Evolutionary conservation across 192 early-diverging fungal species (phyloP), one percentile per base, ranked within the genome.

Genomic region (Linnemannia elongata): DNA sequence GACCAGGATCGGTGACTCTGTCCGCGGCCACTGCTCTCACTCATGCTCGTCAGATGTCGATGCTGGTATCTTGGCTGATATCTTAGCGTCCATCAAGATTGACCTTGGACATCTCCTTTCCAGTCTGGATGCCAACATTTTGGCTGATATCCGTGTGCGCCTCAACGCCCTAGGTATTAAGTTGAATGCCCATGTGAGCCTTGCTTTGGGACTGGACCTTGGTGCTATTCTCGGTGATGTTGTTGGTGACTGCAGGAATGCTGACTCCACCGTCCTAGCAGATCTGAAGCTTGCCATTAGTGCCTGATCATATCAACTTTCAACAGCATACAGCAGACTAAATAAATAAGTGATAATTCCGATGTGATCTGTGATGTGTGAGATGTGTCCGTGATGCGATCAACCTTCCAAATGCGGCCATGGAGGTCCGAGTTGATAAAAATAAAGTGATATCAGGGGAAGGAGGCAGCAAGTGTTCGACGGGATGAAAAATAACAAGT

Each of bases 31-130:
- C 66, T 79, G 77, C 69, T 52, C 66, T 13, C 44, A 39, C 69
- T 49, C 42, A 0, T 79, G 77, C 36, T 17, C 47, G 22, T 79
- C 77, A 12, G 49, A 79, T 71, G 35, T 27, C 0, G 77, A 79
- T 35, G 13, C 35, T 39, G 77, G 38, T 20, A 79, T 79, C 15
- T n/a, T 79, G 27, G 77, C 77, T 22, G 77, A 79, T 27, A 57
- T 79, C 38, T 38, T 41, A 22, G 69, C 68, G 7, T 9, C 24
- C 35, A 39, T 79, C 47, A 79, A 79, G 69, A 38, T 79, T n/a
- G 69, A 79, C 27, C 68, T 79, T 7, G 77, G 77, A 20, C 69
- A 39, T 8, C 69, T 79, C 77, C 69, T 79, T 38, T 27, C n/a
- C 4, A 17, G 41, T 36, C 22, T 79, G 30, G 69, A 79, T 52